These are phyloP conservation scores for Curvularia sp. DNA, from an alignment of 2,329 filamentous ascomycete genomes.

Conservation along the genomic window DNA sequence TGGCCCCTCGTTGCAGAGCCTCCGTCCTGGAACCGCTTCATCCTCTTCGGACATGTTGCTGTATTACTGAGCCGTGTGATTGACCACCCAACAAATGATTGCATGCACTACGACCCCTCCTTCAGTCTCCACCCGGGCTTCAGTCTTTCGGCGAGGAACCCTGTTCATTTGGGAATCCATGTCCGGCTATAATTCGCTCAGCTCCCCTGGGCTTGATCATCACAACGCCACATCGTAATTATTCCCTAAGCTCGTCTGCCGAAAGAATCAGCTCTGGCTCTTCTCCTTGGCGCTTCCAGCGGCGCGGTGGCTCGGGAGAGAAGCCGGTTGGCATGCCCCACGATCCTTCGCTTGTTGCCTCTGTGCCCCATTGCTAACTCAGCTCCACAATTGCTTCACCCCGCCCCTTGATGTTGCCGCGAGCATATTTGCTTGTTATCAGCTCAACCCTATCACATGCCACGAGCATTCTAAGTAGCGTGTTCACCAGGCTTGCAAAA, in stretches of 20 bases:
- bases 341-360: not conserved
- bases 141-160: not conserved
- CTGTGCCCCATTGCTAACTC: not conserved
- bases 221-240: slow-evolving; percentile 2
- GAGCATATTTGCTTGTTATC: not conserved
- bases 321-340: not conserved
- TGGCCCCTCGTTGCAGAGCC: not conserved
- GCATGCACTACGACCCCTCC: slow-evolving; percentile 10
- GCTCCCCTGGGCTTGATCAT: slow-evolving; percentile 3
- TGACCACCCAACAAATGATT: not conserved
- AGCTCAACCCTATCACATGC: not conserved
- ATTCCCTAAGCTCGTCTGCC: not conserved
- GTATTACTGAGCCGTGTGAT: not conserved
- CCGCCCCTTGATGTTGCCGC: not conserved
- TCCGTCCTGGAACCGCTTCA: not conserved
- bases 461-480: not conserved
- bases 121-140: not conserved
- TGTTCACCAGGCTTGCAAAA: not conserved
- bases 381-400: slow-evolving; percentile 2
- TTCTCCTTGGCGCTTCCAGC: not conserved
- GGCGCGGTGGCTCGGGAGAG: slow-evolving; percentile 1
- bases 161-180: not conserved
- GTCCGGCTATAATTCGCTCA: not conserved
- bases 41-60: not conserved
- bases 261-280: not conserved